Evolutionary conservation across 164 flowering plant species (phyloP), one percentile per base, ranked within the genome.

Genomic region (Santalum album): DNA sequence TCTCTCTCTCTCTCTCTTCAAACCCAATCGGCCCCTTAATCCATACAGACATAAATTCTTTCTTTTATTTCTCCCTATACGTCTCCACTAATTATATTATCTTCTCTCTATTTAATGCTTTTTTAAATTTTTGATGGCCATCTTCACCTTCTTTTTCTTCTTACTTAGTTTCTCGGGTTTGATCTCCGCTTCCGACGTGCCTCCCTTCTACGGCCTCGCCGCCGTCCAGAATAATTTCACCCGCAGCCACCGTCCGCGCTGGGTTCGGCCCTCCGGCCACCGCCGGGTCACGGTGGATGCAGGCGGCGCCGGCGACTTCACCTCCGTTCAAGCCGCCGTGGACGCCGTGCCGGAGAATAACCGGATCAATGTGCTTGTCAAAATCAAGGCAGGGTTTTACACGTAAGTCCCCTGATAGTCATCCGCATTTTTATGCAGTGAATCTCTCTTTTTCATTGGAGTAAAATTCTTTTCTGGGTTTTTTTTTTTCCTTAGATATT

Each of bases 251-350:
- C 73, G 63, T 55, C 83, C 61, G 64, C 67, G 63, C 12, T 83
- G 96, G 92, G 66, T 77, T 7, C 80, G 82, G 34, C 92, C 96
- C 20, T 34, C 63, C 34, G 90, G 86, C 40, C 57, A 62, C 74
- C 90, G 74, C 16, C 18, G 54, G 19, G 78, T 90, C 61, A 73
- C 79, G 10, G 92, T 84, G 25, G 84, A 76, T 45, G 54, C 71
- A 7, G 56, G 66, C 25, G 97, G 95, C 4, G 25, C 25, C 22
- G 97, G 80, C 1, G 80, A 84, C 38, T 90, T 69, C 74, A 62
- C 46, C 25, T 74, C 92, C 1, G 92, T 90, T 43, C 97, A 86
- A 62, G 86, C 71, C 1, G 97, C 97, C 15, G 76, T 90, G 4
- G 76, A 90, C 43, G 62, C 95, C 1, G 76, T 90, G 35, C 78